Base-by-base conservation (phyloP, 257 asterid genomes). In the Solanum sejunctum region DNA sequence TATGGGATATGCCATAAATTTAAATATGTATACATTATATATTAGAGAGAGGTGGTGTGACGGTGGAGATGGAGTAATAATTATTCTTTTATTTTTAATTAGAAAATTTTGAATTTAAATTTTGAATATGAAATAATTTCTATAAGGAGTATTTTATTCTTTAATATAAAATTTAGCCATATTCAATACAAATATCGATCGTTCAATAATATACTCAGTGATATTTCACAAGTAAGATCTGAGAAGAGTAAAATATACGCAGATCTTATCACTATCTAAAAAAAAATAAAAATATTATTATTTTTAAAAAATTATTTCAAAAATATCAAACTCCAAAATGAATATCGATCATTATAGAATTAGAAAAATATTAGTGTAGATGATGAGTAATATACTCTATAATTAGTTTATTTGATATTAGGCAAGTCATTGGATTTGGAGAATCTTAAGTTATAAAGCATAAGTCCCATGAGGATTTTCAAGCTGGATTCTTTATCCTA, bases 361-460 rank as follows among this genome's bases (percentile, higher is more conserved):
- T 8, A 10, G 1, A 60, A 21, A 21, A n/a, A 1, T 2, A 9
- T 11, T 61, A 7, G 36, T 12, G 81, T 12, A 43, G 7, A 45
- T 57, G 23, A 57, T 20, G 49, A 73, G 58, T 73, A 12, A 47
- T 73, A 47, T 73, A 12, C 11, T 43, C 9, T 75, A 45, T 73
- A 5, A 5, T 32, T 56, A 66, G 20, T 66, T 23, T 77, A 66
- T 80, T 70, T 80, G 90, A 86, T 88, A 73, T 82, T 86, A 86
- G 64, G 84, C 13, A 82, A 84, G 89, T 87, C 83, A 87, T 57
- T 85, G 88, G 94, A 90, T 91, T 86, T 84, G 89, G 84, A 86
- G 90, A 88, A 90, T 89, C 94, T 86, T 77, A 85, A 80, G 61
- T 32, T 49, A 85, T 84, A 85, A 86, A 66, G 81, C 70, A 88